Evolutionary conservation across 345 rosid species (phyloP).

Genomic region (Euphorbia lathyris): DNA sequence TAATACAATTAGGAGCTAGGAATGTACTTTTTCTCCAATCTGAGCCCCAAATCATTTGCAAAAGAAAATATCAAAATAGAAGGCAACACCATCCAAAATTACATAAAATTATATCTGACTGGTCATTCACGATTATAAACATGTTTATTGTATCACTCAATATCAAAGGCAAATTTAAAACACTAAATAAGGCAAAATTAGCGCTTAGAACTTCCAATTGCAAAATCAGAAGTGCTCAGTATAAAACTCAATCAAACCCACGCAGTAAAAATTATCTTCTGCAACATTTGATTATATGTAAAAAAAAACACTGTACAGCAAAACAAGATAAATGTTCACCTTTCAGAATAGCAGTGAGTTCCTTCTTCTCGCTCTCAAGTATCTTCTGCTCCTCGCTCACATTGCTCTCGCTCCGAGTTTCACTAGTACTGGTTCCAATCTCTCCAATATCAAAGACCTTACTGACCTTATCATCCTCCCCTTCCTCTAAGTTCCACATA

Average conservation of each 20-base stretch:
- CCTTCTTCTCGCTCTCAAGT: slow-evolving; percentile 59
- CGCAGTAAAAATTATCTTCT: background rate
- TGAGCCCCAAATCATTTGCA: background rate
- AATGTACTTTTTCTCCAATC: no score
- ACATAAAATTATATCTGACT: background rate
- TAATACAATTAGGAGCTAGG: no score
- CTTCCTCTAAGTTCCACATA: slow-evolving; percentile 51
- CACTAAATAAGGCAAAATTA: slow-evolving; percentile 20
- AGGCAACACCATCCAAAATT: background rate
- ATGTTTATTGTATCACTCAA: background rate
- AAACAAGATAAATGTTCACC: slow-evolving; percentile 31
- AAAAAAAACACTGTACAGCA: background rate
- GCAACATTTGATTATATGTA: background rate
- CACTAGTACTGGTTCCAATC: slow-evolving; percentile 17
- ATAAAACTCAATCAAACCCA: background rate
- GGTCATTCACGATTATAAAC: background rate
- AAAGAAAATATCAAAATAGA: background rate
- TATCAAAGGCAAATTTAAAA: background rate
- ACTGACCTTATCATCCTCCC: slow-evolving; percentile 22
- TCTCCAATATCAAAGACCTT: slow-evolving; percentile 44
- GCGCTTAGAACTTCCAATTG: background rate
- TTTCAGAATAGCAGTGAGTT: slow-evolving; percentile 53
- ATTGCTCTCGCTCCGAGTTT: slow-evolving; percentile 9
- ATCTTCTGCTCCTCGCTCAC: slow-evolving; percentile 28
- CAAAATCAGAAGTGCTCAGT: background rate